Base-by-base conservation (phyloP, 305 asterid genomes). In the Fraxinus dipetala region DNA sequence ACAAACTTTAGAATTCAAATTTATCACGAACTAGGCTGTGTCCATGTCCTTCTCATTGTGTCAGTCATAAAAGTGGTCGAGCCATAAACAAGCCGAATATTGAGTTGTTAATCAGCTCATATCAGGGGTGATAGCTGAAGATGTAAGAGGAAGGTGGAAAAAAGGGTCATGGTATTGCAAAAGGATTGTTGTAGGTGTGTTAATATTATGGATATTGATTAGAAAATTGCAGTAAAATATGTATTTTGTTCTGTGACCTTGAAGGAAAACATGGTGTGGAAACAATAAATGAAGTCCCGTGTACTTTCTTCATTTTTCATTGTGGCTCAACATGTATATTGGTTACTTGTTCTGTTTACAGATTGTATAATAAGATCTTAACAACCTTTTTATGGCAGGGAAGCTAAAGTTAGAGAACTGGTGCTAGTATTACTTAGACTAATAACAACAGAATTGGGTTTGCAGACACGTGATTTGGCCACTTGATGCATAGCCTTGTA, bases 351-450 rank as follows among this genome's bases (percentile, higher is more conserved):
- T 16, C 43, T 78, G 13, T 48, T 4, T 79, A 6, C 8, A 40
- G 59, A 22, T 63, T 18, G 4, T 79, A 26, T 86, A 30, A 11
- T 75, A 82, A 74, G 61, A 77, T 78, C 74, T 59, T 76, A 61
- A 30, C 82, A 38, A 28, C 78, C 38, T 84, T 73, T 87, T 36
- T 78, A 35, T 87, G 38, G 83, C 97, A 95, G 99, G 91, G 97
- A 92, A 85, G 83, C 92, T 31, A 89, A 91, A 85, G 91, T 95
- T 56, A 90, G 97, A 86, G 97, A 89, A 85, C 89, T 91, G 81
- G 97, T 95, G 75, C 98, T 89, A 90, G 94, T 86, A 51, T 87
- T 93, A 78, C 95, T 94, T 63, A 92, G 91, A 86, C 93, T 92
- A 67, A 79, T 93, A 78, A 84, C 94, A 61, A 84, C 83, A 48